Base-by-base conservation (phyloP, 148 eudicot species). In the Diospyros kaki region DNA sequence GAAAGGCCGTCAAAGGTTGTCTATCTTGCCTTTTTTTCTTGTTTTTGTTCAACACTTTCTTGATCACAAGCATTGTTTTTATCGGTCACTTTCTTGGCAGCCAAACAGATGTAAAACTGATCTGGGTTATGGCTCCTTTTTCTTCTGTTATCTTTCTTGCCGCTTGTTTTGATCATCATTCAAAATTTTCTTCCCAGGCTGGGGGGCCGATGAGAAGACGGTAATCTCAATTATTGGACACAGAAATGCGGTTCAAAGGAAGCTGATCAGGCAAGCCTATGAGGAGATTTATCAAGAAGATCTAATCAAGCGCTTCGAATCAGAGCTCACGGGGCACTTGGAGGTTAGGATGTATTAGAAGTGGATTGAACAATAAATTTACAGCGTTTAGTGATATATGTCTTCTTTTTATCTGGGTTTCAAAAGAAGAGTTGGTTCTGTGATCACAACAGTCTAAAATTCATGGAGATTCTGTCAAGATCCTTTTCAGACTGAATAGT, bases 161-260 rank as follows among this genome's bases (percentile, higher is more conserved):
- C 15, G 18, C 14, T 65, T 66, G n/a, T 14, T 46, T 66, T 14
- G 28, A 28, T 28, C 28, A 28, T 28, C 28, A 28, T 7, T 28
- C 11, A 50, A n/a, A 10, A 2, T 13, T 46, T n/a, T 63, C 44
- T 43, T 54, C 0, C 9, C 79, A 90, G 96, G 92, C 54, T 90
- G 85, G 86, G 93, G 98, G 74, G 90, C 96, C 9, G 83, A 91
- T 74, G 98, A 93, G 81, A 90, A 89, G 86, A 86, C 85, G 11
- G 65, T 93, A 13, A 87, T 93, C 9, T 60, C 77, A 56, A 81
- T 93, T 46, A 80, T 93, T 7, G 91, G 87, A 9, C 95, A 86
- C 46, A 81, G 98, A 76, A 89, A 84, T 80, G 85, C 87, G 43
- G 55, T 44, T 44, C 98, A 93, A 66, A 83, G 91, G 72, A 86